Percentiles rank a stretch among this genome's conserved stretches.
Evolutionary conservation across 1,284 basidiomycete genomes (phyloP).

Genomic region (Dichomitus squalens): DNA sequence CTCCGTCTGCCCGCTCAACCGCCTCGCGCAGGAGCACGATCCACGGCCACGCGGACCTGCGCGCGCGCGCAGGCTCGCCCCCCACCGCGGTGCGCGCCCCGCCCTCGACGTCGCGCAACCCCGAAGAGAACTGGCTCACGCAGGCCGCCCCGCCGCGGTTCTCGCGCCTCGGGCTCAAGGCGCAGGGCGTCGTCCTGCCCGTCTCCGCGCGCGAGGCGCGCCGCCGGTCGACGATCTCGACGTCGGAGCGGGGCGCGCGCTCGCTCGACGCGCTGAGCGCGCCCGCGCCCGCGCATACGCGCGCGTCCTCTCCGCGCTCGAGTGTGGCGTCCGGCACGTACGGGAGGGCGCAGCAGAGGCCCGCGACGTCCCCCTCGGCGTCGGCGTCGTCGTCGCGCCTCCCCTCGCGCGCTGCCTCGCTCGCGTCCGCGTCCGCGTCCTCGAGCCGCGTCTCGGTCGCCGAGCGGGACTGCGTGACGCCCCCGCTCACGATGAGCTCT

Average conservation of each 20-base stretch:
- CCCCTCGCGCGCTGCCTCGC: constrained; percentile 9
- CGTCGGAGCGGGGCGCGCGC: not conserved
- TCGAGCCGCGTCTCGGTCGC: constrained; percentile 5
- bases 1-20: constrained; percentile 6
- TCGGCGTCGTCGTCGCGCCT: not conserved
- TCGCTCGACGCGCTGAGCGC: constrained; percentile 3
- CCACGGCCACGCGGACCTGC: not conserved
- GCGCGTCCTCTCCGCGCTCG: constrained; percentile 2
- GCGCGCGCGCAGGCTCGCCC: not conserved
- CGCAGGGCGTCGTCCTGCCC: constrained; percentile 45
- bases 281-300: constrained; percentile 1
- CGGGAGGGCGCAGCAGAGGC: not conserved
- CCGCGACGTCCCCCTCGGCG: not conserved
- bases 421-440: constrained; percentile 17
- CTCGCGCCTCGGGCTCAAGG: constrained; percentile 42
- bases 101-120: constrained; percentile 26
- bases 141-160: constrained; percentile 45
- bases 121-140: constrained; percentile 43
- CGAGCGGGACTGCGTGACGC: constrained; percentile 14
- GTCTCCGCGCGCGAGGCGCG: constrained; percentile 36
- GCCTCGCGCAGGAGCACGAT: constrained; percentile 4
- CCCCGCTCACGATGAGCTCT: constrained; percentile 24
- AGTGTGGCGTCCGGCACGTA: not conserved
- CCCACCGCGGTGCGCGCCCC: constrained; percentile 6
- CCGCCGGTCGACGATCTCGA: constrained; percentile 18